These are phyloP conservation scores for Calocera cornea DNA, from an alignment of 768 basidiomycete genomes.

Conservation along the genomic window DNA sequence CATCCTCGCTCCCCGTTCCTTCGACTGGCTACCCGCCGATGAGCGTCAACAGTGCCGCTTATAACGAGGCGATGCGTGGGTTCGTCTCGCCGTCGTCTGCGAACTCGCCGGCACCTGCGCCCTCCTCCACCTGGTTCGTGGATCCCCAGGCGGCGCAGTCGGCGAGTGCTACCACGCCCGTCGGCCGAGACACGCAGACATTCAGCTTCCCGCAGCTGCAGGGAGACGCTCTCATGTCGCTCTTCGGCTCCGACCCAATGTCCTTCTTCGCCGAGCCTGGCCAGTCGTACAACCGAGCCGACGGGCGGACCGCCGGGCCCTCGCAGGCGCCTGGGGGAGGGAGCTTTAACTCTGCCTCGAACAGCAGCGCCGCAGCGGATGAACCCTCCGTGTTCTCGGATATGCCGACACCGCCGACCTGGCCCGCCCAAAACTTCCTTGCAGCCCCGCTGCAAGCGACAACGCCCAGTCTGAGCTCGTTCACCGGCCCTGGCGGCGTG, in stretches of 20 bases:
- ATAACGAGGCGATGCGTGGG: neutral
- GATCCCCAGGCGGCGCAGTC: neutral
- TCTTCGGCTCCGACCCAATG: neutral
- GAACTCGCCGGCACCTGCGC: neutral
- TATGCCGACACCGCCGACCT: neutral
- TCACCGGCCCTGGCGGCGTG: neutral
- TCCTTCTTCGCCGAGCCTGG: neutral
- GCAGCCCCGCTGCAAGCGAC: neutral
- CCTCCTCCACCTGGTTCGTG: neutral
- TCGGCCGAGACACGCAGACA: neutral
- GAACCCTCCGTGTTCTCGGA: neutral
- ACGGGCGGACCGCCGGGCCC: neutral
- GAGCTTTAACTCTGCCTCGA: neutral
- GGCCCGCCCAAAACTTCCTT: neutral
- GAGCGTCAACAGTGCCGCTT: neutral
- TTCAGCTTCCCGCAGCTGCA: constrained; percentile 1
- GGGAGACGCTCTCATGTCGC: constrained; percentile 3
- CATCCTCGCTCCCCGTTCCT: neutral
- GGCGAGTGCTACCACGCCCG: neutral
- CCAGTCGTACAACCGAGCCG: neutral
- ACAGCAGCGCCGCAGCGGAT: neutral
- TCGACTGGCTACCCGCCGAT: neutral
- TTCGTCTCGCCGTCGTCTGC: neutral
- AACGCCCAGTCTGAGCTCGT: neutral
- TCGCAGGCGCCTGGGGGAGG: neutral